Base-by-base conservation (phyloP, 2,329 filamentous ascomycete genomes). In the Trichoderma sp. region DNA sequence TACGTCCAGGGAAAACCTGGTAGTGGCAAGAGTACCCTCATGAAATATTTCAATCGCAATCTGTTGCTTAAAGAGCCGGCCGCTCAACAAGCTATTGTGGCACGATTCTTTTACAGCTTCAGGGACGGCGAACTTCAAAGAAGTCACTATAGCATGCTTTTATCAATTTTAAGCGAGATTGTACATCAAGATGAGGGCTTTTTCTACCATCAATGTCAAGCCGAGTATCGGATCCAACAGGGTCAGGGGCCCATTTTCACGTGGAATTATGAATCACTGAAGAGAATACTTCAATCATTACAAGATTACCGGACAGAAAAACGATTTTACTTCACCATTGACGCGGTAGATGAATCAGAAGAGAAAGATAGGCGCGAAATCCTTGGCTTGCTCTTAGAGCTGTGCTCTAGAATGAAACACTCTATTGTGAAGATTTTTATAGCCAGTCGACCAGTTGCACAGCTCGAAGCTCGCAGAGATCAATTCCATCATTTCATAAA, bases 1-100 rank as follows among this genome's bases (percentile, higher is more conserved):
- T 62, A 62, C 1, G 19, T 62, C 14, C 40, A 62, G 27, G 59
- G 40, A 13, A 62, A 62, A 11, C 59, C 59, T 1, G 59, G 43
- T 0, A 62, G 59, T 24, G 59, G 59, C 40, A 62, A 62, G 21
- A 62, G 40, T 6, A 62, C 59, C 21, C 59, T 62, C 5, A 52
- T n/a, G 0, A 62, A 62, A 19, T 62, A 62, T 33, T 62, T 62
- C 16, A 31, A 27, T 1, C 21, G 10, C 4, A 19, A 62, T 33
- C 13, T 62, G 0, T 16, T 0, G 1, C 21, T 6, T 0, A 14
- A 13, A n/a, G 40, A 62, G 2, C 40, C 29, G 11, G 29, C 29
- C 0, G 27, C 59, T 14, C 16, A 21, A 1, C 0, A 16, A 13
- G 27, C 40, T 3, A 19, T 62, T 8, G 40, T 62, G 3, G 59